phyloP scores from a whole-genome alignment of 495 filamentous ascomycete genomes.

The Penicillium coprophilum region DNA sequence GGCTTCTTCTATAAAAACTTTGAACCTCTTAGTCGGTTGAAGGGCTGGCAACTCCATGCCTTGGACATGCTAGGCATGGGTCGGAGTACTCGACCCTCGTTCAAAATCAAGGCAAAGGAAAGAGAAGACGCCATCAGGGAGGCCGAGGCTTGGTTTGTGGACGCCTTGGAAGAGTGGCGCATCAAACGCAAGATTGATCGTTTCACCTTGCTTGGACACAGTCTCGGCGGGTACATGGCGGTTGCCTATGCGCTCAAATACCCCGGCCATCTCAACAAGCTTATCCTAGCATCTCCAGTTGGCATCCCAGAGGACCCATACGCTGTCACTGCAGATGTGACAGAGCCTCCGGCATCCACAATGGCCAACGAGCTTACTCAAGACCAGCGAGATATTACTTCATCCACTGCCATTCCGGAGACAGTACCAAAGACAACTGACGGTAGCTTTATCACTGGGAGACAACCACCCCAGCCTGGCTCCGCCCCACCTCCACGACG shows the following conservation, averaged over 20 bases:
- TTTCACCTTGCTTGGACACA: constrained; percentile 92
- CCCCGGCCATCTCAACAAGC: constrained; percentile 87
- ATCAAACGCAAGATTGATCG: constrained; percentile 82
- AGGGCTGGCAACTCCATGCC: constrained; percentile 87
- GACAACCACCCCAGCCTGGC: constrained; percentile 19
- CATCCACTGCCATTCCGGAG: constrained; percentile 28
- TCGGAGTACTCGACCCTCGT: constrained; percentile 78
- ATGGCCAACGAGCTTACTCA: constrained; percentile 72
- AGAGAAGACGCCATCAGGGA: constrained; percentile 79
- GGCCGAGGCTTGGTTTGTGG: constrained; percentile 94
- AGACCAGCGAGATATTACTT: constrained; percentile 60
- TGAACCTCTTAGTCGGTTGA: constrained; percentile 71
- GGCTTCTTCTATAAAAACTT: constrained; percentile 99
- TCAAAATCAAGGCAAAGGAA: constrained; percentile 79
- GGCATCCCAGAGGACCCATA: constrained; percentile 95
- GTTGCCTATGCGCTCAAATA: constrained; percentile 96
- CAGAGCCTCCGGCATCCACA: constrained; percentile 68
- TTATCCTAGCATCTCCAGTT: constrained; percentile 90
- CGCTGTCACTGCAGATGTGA: constrained; percentile 77
- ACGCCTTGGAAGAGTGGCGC: constrained; percentile 95
- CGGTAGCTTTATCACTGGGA: constrained; percentile 59
- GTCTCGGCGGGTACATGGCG: constrained; percentile 89
- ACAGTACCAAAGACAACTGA: constrained; percentile 47
- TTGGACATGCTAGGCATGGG: constrained; percentile 95
- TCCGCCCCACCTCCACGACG: constrained; percentile 51